Evolutionary conservation across 306 rosid species (phyloP), one percentile per base, ranked within the genome.

Genomic region (Hippophae tibetana): DNA sequence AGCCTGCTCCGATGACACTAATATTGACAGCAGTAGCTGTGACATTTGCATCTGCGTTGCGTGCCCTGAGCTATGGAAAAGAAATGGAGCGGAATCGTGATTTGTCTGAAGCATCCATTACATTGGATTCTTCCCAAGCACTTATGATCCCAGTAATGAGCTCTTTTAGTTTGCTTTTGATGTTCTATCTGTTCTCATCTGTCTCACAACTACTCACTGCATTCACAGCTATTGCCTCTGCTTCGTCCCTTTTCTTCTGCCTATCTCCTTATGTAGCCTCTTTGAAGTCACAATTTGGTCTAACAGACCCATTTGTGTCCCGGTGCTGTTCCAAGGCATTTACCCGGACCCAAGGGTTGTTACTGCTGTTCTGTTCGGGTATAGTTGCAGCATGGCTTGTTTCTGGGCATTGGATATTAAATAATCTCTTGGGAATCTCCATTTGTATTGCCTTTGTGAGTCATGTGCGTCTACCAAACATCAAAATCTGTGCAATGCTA

Each of bases 101-200:
- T 69, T 65, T 88, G 1, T 85, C 86, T 0, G 96, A 85, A 74
- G 93, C 90, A 43, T 92, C 99, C 44, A 86, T 92, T 72, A 92
- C 93, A 12, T 70, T 92, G 69, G 95, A 92, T 66, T 83, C 84
- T 77, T 83, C 95, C 40, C 97, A 92, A 69, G 97, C 95, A 1
- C 78, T 92, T 71, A 92, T 92, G 99, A 92, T 92, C 70, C 99
- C 99, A 7, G 79, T 92, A 57, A 92, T 92, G 97, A 92, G 99
- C 79, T 92, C 96, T 74, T 57, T 82, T 72, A 88, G 99, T 81
- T 68, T 92, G 85, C 84, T 93, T 79, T 68, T 93, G 85, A 93
- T 93, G 99, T 93, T 93, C 78, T 93, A 93, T 81, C 64, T 93
- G 71, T 93, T 93, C 80, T 78, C 97, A 43, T 86, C 94, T 7